Conservation (phyloP, 2,329 filamentous ascomycete species). For the Botrytis fabae region DNA sequence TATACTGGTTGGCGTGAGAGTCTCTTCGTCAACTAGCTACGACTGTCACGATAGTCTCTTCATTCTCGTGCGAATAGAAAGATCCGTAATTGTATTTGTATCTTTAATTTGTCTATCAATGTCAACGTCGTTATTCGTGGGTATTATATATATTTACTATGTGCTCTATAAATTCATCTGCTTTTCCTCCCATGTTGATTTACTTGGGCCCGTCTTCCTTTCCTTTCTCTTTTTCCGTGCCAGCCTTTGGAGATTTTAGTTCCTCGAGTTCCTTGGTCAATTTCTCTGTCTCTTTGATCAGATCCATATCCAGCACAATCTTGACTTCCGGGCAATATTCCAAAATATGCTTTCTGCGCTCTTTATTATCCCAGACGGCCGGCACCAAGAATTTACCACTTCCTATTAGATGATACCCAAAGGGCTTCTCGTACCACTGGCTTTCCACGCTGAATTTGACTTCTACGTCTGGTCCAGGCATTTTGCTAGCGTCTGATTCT, state of each 20-base stretch:
- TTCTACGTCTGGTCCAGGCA: constrained; percentile 38
- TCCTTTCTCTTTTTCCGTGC: not conserved
- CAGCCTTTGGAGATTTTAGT: constrained; percentile 3
- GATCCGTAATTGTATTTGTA: not conserved
- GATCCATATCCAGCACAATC: constrained; percentile 54
- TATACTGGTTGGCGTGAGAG: not conserved
- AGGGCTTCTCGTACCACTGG: constrained; percentile 48
- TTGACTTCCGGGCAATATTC: constrained; percentile 58
- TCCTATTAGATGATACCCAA: constrained; percentile 57
- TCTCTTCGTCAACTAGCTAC: not conserved
- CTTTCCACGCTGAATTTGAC: constrained; percentile 49
- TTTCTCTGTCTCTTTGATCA: constrained; percentile 11
- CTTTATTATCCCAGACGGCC: constrained; percentile 49
- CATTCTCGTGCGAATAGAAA: not conserved
- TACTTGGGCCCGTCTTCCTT: not conserved
- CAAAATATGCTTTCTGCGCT: constrained; percentile 50
- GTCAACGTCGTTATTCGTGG: not conserved
- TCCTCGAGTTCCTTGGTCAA: constrained; percentile 7
- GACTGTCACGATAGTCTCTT: not conserved
- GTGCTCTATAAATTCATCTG: not conserved
- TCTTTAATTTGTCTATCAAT: not conserved
- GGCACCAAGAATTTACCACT: constrained; percentile 47
- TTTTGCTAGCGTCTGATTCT: constrained; percentile 37
- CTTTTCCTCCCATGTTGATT: not conserved
- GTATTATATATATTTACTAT: not conserved